phyloP scores from a whole-genome alignment of 2,329 filamentous ascomycete genomes.

The Geosmithia putterillii region DNA sequence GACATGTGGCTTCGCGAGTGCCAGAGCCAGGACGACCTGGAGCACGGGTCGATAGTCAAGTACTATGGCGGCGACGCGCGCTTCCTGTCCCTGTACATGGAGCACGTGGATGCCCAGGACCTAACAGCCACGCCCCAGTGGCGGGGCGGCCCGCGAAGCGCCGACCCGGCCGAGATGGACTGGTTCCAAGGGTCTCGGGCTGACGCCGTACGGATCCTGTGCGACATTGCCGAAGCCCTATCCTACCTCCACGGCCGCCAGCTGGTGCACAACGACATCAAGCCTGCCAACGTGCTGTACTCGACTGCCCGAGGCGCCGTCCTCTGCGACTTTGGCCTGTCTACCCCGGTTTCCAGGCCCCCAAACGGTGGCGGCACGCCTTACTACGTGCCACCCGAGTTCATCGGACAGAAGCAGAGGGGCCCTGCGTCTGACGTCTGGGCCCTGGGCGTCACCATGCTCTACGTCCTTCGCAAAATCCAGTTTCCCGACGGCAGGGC shows the following conservation, averaged over 20 bases:
- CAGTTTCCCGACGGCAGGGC: conserved; percentile 40
- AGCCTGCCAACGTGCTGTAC: conserved; percentile 49
- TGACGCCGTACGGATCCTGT: conserved; percentile 39
- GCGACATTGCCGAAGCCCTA: conserved; percentile 40
- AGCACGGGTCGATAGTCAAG: conserved; percentile 45
- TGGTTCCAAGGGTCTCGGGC: conserved; percentile 34
- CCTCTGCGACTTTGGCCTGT: conserved; percentile 48
- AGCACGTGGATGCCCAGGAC: conserved; percentile 45
- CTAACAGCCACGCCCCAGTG: conserved; percentile 40
- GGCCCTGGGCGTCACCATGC: conserved; percentile 48
- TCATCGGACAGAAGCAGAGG: conserved; percentile 40
- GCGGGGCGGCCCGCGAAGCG: no score
- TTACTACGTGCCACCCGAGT: conserved; percentile 50
- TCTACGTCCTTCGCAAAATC: conserved; percentile 44
- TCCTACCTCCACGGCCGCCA: conserved; percentile 41
- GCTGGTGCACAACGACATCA: conserved; percentile 50
- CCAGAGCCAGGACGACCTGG: conserved; percentile 39
- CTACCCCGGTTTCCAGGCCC: conserved; percentile 31
- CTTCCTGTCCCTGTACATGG: conserved; percentile 49
- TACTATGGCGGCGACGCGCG: conserved; percentile 48
- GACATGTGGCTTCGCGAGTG: conserved; percentile 49
- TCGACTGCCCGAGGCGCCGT: conserved; percentile 45
- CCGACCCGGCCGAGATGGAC: conserved; percentile 28
- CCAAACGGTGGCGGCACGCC: conserved; percentile 43
- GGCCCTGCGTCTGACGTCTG: conserved; percentile 45